phyloP scores from a whole-genome alignment of 1,139 yeast species.

The Candida sojae region DNA sequence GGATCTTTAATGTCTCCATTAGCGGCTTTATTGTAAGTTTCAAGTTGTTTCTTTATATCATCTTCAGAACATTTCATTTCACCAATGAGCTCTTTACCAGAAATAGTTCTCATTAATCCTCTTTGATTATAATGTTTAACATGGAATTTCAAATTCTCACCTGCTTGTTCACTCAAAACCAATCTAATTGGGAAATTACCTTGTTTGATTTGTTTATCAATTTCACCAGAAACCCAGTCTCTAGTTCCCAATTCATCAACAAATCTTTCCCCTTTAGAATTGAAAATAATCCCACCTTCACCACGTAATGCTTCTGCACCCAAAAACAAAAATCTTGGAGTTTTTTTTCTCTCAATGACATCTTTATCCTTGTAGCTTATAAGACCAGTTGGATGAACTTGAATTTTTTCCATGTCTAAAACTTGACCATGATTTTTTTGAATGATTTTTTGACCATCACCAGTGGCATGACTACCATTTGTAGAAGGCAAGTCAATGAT shows the following conservation, averaged over 20 bases:
- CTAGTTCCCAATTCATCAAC: conserved; percentile 73
- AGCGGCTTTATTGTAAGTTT: conserved; percentile 49
- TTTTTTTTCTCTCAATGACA: conserved; percentile 37
- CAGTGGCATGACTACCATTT: conserved; percentile 73
- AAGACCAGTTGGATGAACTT: conserved; percentile 83
- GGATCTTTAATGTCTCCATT: conserved; percentile 43
- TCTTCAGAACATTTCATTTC: conserved; percentile 37
- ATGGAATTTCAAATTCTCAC: conserved; percentile 52
- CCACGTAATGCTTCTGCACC: conserved; percentile 83
- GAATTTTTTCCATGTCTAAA: conserved; percentile 75
- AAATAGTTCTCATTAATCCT: conserved; percentile 57
- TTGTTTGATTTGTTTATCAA: conserved; percentile 45
- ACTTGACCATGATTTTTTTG: conserved; percentile 60
- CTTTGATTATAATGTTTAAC: conserved; percentile 68
- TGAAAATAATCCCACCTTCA: conserved; percentile 71
- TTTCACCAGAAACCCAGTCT: conserved; percentile 66
- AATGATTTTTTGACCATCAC: conserved; percentile 71
- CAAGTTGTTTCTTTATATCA: conserved; percentile 37
- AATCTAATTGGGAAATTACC: conserved; percentile 56
- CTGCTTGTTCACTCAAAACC: conserved; percentile 46
- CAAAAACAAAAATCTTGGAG: conserved; percentile 59
- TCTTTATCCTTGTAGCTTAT: conserved; percentile 63
- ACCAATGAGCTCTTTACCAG: conserved; percentile 50
- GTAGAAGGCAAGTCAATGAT: conserved; percentile 67
- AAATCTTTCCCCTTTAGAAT: conserved; percentile 64